These are phyloP conservation scores for Chalciporus sp. DNA, from an alignment of 1,284 basidiomycete genomes.

Conservation along the genomic window DNA sequence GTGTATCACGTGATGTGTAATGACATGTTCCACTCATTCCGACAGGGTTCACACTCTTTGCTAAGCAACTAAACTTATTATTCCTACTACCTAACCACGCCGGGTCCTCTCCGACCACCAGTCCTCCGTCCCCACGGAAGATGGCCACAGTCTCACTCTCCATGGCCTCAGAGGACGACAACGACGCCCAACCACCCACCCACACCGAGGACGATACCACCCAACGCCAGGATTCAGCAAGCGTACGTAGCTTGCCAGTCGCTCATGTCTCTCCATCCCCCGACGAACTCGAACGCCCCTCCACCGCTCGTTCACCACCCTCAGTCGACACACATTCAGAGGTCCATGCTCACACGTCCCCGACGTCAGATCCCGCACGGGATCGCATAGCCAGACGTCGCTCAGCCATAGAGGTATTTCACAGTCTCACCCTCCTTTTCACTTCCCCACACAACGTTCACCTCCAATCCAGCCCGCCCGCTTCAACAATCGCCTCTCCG, in stretches of 20 bases:
- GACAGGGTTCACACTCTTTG: no score
- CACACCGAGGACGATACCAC: constrained; percentile 9
- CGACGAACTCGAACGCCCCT: constrained; percentile 27
- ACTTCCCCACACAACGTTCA: constrained; percentile 27
- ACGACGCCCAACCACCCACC: background rate
- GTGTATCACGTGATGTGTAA: background rate
- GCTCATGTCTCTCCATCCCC: constrained; percentile 47
- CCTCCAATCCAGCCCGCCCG: constrained; percentile 46
- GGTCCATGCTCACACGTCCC: constrained; percentile 21
- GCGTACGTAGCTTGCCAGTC: constrained; percentile 59
- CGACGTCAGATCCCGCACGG: constrained; percentile 2
- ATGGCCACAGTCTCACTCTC: constrained; percentile 3
- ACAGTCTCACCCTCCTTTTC: background rate
- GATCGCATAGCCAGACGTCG: constrained; percentile 43
- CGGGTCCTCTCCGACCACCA: background rate
- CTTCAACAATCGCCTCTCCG: constrained; percentile 71
- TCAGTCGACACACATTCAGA: constrained; percentile 29
- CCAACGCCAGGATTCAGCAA: constrained; percentile 45
- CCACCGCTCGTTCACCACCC: constrained; percentile 29
- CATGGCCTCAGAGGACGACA: background rate
- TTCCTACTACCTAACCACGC: no score
- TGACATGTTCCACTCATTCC: no score
- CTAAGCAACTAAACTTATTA: no score
- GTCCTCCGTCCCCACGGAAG: constrained; percentile 7
- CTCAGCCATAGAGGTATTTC: constrained; percentile 49